These are phyloP conservation scores for Ustilago hordei DNA, from an alignment of 1,284 basidiomycete species.

Conservation along the genomic window DNA sequence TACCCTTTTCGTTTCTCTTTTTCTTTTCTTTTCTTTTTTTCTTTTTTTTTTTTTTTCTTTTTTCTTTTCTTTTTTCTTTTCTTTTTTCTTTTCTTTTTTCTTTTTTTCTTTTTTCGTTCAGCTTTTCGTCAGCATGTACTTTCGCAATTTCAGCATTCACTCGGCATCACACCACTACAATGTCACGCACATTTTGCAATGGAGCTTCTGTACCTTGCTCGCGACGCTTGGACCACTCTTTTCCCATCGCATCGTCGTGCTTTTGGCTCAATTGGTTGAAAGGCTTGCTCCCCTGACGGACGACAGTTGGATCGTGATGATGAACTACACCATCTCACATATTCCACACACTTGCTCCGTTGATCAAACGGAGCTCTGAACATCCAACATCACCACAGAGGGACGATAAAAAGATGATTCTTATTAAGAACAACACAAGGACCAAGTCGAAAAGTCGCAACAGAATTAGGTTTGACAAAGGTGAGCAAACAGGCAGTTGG, in stretches of 20 bases:
- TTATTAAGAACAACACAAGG: neutral
- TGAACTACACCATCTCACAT: no score
- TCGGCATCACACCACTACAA: neutral
- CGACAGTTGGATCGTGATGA: no score
- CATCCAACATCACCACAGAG: neutral
- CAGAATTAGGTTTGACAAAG: slow-evolving; percentile 5
- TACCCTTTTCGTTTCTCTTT: neutral
- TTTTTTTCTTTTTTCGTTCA: no score
- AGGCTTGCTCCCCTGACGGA: no score
- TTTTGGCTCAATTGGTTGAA: no score
- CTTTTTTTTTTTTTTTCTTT: no score
- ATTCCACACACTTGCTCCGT: no score
- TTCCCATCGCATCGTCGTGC: neutral
- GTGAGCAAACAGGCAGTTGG: neutral
- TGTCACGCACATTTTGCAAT: neutral
- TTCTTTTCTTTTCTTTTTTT: neutral
- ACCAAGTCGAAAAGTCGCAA: neutral
- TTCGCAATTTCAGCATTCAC: neutral
- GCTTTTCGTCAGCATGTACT: neutral
- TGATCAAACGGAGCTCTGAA: neutral
- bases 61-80: neutral
- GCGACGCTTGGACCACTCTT: neutral
- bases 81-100: neutral
- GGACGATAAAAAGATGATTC: neutral
- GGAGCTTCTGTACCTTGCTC: neutral